Conservation (phyloP, 2,329 filamentous ascomycete species). For the Ceratocystis albifundus region DNA sequence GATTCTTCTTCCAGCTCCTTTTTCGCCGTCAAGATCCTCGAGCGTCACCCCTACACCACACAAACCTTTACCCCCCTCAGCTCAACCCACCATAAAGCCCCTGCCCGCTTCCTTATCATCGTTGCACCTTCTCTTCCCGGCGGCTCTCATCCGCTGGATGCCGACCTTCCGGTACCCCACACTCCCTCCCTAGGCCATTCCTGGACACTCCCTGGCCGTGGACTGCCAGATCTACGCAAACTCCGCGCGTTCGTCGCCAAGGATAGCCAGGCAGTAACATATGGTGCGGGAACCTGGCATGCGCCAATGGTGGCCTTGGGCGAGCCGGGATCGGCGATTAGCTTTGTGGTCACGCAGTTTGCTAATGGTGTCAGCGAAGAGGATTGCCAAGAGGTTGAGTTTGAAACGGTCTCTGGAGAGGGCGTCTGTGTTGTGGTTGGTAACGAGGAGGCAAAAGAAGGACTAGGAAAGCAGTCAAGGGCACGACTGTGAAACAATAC, state of each 20-base stretch:
- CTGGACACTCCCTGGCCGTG: conserved; percentile 43
- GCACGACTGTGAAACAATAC: too few species aligned
- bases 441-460: not conserved
- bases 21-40: conserved; percentile 60
- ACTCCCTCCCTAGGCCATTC: conserved; percentile 26
- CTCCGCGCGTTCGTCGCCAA: conserved; percentile 69
- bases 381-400: conserved; percentile 70
- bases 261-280: conserved; percentile 75
- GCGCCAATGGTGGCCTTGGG: conserved; percentile 90
- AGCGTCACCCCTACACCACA: conserved; percentile 85
- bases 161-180: conserved; percentile 23
- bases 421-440: not conserved
- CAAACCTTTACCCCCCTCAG: conserved; percentile 80
- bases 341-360: conserved; percentile 85
- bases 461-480: conserved; percentile 2
- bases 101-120: conserved; percentile 63
- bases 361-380: conserved; percentile 69
- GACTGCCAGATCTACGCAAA: conserved; percentile 59
- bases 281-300: conserved; percentile 86
- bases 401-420: not conserved
- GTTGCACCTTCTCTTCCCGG: conserved; percentile 67
- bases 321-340: conserved; percentile 44
- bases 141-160: conserved; percentile 27
- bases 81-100: conserved; percentile 25
- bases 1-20: conserved; percentile 26